Evolutionary conservation across 306 rosid genomes (phyloP).

Genomic region (Acacia melanoxylon): DNA sequence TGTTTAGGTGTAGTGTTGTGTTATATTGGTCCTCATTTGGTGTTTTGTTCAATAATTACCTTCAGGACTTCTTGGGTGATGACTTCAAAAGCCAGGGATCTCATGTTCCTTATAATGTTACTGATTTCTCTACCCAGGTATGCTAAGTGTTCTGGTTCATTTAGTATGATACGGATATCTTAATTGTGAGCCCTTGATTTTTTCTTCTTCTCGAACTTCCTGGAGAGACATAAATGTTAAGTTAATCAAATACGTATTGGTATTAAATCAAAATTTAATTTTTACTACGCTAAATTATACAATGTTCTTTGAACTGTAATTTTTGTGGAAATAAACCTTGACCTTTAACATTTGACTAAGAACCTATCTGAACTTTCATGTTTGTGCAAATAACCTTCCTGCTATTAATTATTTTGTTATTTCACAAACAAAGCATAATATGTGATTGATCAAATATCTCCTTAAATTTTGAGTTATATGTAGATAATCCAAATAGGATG

Average conservation of each 20-base stretch:
- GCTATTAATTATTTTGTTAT: background rate
- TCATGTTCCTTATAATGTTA: constrained; percentile 92
- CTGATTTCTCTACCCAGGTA: constrained; percentile 96
- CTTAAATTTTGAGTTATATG: background rate
- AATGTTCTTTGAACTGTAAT: background rate
- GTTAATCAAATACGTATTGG: background rate
- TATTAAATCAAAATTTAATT: background rate
- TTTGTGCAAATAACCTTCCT: background rate
- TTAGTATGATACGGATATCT: background rate
- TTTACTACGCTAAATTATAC: background rate
- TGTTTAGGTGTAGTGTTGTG: constrained; percentile 23
- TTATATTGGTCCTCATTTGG: constrained; percentile 24
- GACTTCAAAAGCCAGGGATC: constrained; percentile 99
- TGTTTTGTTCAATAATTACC: constrained; percentile 22
- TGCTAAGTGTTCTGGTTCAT: constrained; percentile 11
- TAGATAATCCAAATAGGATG: background rate
- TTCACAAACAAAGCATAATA: background rate
- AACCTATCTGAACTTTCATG: background rate
- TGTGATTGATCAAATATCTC: background rate
- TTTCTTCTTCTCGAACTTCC: background rate
- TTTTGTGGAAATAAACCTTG: background rate
- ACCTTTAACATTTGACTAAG: background rate
- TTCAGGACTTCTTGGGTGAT: constrained; percentile 96
- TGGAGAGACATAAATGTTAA: background rate
- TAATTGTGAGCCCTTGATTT: constrained; percentile 5